Base-by-base conservation (phyloP, 768 basidiomycete genomes). In the Xerocomus brunneocitrinus region DNA sequence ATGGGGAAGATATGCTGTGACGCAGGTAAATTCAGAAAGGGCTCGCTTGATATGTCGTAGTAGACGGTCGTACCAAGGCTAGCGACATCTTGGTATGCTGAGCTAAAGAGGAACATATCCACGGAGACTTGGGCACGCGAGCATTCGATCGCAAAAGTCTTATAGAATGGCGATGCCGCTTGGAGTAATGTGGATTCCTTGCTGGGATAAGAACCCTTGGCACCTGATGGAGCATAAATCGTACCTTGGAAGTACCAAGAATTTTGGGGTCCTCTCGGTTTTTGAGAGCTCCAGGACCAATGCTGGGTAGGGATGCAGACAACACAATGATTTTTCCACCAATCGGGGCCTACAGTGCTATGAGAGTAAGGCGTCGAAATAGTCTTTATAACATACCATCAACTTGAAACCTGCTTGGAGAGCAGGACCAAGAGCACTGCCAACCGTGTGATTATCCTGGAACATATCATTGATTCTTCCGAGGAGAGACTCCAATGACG, bases 51-150 rank as follows among this genome's bases (percentile, higher is more conserved):
- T 30, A 35, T 8, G 13, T 38, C 6, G 52, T 1, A 25, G 7
- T 50, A 4, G 9, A 53, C 16, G 4, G 24, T 28, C 47, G 57
- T 66, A 91, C 93, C 87, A 16, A 99, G 79, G 55, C 85, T 93
- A 1, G 97, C 93, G 41, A 98, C 92, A 71, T 98, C 97, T 61
- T 95, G 94, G 67, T 98, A 99, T 19, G 79, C 77, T 8, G 92
- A 79, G 59, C 91, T 91, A 76, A 98, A 98, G 53, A 99, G 77
- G 85, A 98, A 98, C 95, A 99, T 98, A 69, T 98, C 95, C 54
- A 98, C 95, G 0, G 94, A 92, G 42, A 99, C 91, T 70, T 98
- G 97, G 5, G 91, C 86, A 53, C 95, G 84, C 12, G 95, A 98
- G 67, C 95, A 98, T 62, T 98, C 97, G 64, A 98, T 99, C 16